Base-by-base conservation (phyloP, 306 rosid genomes). In the Sechiopsis laciniata region DNA sequence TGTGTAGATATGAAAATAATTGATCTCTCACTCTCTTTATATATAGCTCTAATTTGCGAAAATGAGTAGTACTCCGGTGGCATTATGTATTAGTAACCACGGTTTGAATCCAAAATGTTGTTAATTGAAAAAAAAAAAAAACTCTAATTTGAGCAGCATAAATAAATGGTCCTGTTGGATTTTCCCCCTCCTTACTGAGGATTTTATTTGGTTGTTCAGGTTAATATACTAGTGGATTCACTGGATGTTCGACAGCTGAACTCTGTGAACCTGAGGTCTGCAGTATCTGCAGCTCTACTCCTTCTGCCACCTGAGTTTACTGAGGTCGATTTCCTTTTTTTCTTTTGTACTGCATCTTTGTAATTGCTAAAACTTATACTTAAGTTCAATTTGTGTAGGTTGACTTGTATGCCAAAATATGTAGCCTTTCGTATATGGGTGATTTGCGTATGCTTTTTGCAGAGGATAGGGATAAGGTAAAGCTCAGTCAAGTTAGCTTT, bases 401-500 rank as follows among this genome's bases (percentile, higher is more conserved):
- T 77, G 95, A 94, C 75, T 85, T 94, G 17, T 94, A 90, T 83
- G 94, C 96, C 75, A 90, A 90, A 84, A 84, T 94, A 80, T 94
- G 98, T 60, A 86, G 92, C 75, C 97, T 94, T 63, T 94, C 98
- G 10, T 90, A 94, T 66, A 84, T 67, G 76, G 97, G 98, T 45
- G 98, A 94, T 74, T 72, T 94, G 75, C 92, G 96, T 21, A 94
- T 90, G 98, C 83, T 90, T 78, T 94, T 94, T 90, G 96, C 96
- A 0, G 97, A 94, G 88, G 98, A 94, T 80, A 89, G 83, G 85
- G 74, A 86, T 78, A 90, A 94, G 97, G 98, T 90, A 84, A 29
- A 66, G 55, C 74, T 81, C 21, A 94, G 1, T 66, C 5, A 69
- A 73, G 70, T 70, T 69, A 76, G 60, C 77, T 65, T 37, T 37